These are phyloP conservation scores for Blumeria graminis DNA, from an alignment of 2,329 filamentous ascomycete genomes.

Conservation along the genomic window DNA sequence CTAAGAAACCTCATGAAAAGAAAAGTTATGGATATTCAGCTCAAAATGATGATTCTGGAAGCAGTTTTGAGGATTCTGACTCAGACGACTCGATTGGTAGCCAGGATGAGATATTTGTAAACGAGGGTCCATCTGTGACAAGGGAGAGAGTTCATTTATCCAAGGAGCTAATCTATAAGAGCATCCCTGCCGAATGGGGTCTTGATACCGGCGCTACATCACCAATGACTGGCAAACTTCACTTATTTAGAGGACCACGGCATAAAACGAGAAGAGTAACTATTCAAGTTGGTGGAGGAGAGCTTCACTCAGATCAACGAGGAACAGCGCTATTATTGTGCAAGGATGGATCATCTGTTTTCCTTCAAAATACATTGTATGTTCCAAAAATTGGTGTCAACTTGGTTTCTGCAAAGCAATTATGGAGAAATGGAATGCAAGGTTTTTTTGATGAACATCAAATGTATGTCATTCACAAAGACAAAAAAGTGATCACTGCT, in stretches of 20 bases:
- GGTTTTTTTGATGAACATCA: not conserved
- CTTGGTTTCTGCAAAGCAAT: not conserved
- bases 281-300: not conserved
- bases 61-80: no score
- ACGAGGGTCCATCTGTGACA: no score
- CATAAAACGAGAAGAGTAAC: not conserved
- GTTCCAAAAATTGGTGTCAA: not conserved
- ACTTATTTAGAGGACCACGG: not conserved
- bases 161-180: not conserved
- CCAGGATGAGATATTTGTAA: no score
- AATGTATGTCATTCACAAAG: not conserved
- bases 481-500: not conserved
- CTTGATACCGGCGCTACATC: not conserved
- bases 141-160: not conserved
- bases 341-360: not conserved
- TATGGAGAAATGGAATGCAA: not conserved
- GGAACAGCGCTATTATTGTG: not conserved
- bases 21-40: no score
- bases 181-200: not conserved
- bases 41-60: no score
- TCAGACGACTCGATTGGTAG: no score
- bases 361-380: not conserved
- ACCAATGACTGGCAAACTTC: not conserved
- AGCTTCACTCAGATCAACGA: not conserved
- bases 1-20: no score